These are phyloP conservation scores for Microthlaspi erraticum DNA, from an alignment of 345 rosid species.

Conservation along the genomic window DNA sequence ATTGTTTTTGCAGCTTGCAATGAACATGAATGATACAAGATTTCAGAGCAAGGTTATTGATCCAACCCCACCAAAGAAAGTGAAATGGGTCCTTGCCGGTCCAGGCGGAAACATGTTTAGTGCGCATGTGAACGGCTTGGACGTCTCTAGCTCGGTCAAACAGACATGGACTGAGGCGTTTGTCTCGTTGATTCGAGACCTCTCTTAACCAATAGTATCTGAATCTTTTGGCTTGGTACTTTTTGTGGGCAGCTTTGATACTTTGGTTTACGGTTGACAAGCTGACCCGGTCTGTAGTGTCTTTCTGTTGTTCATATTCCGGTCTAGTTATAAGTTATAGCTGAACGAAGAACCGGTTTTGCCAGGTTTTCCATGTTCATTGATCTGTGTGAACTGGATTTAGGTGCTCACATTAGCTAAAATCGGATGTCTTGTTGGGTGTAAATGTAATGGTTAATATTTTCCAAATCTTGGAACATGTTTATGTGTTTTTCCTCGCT, in stretches of 20 bases:
- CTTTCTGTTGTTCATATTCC: slow-evolving; percentile 20
- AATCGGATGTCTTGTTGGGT: neutral
- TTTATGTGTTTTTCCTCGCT: slow-evolving; percentile 3
- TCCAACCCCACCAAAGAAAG: slow-evolving; percentile 49
- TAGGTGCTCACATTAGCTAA: neutral
- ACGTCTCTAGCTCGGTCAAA: slow-evolving; percentile 50
- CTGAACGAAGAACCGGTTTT: slow-evolving; percentile 15
- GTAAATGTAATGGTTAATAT: neutral
- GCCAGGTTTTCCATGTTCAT: slow-evolving; percentile 11
- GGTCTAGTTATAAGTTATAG: slow-evolving; percentile 3
- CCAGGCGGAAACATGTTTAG: slow-evolving; percentile 51
- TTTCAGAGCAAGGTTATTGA: slow-evolving; percentile 23
- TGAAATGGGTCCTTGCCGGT: slow-evolving; percentile 67
- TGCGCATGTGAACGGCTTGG: slow-evolving; percentile 47
- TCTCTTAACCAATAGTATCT: slow-evolving; percentile 22
- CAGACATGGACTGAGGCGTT: slow-evolving; percentile 60
- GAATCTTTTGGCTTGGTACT: slow-evolving; percentile 12
- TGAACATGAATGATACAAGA: slow-evolving; percentile 7
- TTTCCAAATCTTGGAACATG: neutral
- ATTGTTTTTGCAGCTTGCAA: slow-evolving; percentile 18
- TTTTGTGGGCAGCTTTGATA: neutral
- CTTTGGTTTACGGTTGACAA: slow-evolving; percentile 7
- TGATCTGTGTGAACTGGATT: neutral
- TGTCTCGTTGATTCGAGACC: slow-evolving; percentile 42
- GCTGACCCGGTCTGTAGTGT: slow-evolving; percentile 19